Conservation (phyloP, 73 alveolate species). For the Effrenium voratum region DNA sequence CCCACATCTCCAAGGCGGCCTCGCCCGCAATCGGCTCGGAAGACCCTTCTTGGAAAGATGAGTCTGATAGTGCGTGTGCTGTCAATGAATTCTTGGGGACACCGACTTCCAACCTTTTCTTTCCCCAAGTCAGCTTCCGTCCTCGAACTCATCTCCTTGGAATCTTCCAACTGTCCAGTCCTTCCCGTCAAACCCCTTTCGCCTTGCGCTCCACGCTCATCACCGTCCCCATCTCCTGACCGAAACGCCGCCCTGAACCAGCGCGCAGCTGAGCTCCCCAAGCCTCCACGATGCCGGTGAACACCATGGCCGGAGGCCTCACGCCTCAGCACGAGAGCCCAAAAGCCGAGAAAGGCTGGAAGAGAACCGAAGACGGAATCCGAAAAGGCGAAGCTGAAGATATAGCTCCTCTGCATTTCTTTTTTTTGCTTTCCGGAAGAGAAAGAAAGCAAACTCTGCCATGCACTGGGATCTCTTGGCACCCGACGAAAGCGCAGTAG, state of each 20-base stretch:
- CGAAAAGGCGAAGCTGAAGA: too few species aligned
- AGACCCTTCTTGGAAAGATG: neutral
- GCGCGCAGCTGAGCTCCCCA: neutral
- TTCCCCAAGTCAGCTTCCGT: too few species aligned
- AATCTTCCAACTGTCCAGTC: neutral
- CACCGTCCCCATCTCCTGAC: slow-evolving; percentile 87
- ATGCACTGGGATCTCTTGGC: too few species aligned
- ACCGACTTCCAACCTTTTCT: neutral
- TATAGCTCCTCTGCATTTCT: too few species aligned
- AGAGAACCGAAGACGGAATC: too few species aligned
- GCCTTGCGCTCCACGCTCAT: slow-evolving; percentile 52
- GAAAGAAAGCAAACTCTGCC: too few species aligned
- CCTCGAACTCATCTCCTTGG: too few species aligned
- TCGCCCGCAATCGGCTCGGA: neutral
- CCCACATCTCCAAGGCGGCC: slow-evolving; percentile 90
- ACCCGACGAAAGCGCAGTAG: too few species aligned
- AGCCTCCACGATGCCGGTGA: slow-evolving; percentile 91
- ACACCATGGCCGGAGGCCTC: slow-evolving; percentile 50
- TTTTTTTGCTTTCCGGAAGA: too few species aligned
- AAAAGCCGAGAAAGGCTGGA: too few species aligned
- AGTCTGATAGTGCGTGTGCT: too few species aligned
- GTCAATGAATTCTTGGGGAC: too few species aligned
- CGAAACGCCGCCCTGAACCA: neutral
- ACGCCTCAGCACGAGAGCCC: neutral
- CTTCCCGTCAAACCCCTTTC: neutral